A percentile compares a stretch with the other conserved stretches of the same genome.
Evolutionary conservation across 2,329 filamentous ascomycete genomes (phyloP).

Genomic region (Emergomyces orientalis): DNA sequence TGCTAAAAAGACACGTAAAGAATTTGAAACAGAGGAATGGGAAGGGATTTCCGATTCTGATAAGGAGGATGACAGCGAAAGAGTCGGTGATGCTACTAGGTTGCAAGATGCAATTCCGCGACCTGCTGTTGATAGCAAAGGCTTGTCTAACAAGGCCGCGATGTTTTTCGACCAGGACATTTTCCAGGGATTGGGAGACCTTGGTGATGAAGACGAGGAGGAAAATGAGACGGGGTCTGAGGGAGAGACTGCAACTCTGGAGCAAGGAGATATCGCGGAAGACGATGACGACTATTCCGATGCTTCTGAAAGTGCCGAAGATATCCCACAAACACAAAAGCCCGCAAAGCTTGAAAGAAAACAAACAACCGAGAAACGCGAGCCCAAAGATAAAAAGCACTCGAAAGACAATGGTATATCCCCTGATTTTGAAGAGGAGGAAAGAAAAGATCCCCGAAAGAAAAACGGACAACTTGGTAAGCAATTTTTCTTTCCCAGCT

Average conservation of each 20-base stretch:
- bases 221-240: constrained; percentile 33
- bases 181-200: constrained; percentile 70
- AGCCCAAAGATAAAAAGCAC: constrained; percentile 18
- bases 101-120: constrained; percentile 8
- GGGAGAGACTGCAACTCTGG: not conserved
- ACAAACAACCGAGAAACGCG: constrained; percentile 17
- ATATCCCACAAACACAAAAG: constrained; percentile 3
- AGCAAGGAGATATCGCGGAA: constrained; percentile 27
- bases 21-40: constrained; percentile 81
- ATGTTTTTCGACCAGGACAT: constrained; percentile 93
- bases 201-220: constrained; percentile 47
- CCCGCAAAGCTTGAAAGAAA: constrained; percentile 19
- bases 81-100: constrained; percentile 47
- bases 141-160: constrained; percentile 73
- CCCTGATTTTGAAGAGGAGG: constrained; percentile 29
- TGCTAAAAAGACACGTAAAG: constrained; percentile 77
- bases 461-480: constrained; percentile 38
- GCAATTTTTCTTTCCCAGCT: constrained; percentile 20
- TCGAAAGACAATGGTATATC: constrained; percentile 21
- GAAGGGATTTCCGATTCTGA: constrained; percentile 69
- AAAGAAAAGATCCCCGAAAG: constrained; percentile 31
- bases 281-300: constrained; percentile 24
- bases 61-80: constrained; percentile 49
- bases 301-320: not conserved
- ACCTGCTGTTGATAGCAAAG: constrained; percentile 28